Conservation (phyloP, 2,329 filamentous ascomycete genomes). For the Alternaria hordeiaustralica region DNA sequence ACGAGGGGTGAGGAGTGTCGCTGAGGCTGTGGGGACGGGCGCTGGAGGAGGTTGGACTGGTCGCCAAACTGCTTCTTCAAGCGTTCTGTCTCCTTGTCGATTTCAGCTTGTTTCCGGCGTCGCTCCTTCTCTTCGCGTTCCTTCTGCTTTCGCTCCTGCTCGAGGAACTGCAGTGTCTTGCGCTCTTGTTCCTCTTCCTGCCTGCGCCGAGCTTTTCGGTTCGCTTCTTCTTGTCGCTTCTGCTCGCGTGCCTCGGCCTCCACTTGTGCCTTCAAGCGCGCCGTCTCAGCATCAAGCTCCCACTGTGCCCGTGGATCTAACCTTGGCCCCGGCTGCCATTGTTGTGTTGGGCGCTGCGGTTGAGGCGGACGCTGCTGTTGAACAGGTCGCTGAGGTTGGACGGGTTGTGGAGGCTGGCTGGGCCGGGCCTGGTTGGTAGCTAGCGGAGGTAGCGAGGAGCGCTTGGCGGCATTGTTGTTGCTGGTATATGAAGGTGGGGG, state of each 20-base stretch:
- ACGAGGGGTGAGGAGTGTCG: constrained; percentile 31
- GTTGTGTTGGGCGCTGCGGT: constrained; percentile 14
- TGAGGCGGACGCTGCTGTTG: constrained; percentile 3
- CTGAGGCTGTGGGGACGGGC: constrained; percentile 24
- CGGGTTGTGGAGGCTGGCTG: constrained; percentile 7
- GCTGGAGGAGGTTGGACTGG: constrained; percentile 37
- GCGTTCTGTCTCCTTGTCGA: constrained; percentile 77
- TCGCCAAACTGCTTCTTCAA: constrained; percentile 71
- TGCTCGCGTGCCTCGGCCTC: constrained; percentile 54
- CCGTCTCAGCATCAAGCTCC: constrained; percentile 60
- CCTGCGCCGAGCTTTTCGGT: constrained; percentile 62
- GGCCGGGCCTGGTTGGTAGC: constrained; percentile 30
- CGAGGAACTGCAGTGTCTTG: constrained; percentile 42
- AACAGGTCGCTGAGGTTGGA: constrained; percentile 9
- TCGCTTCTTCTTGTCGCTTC: constrained; percentile 52
- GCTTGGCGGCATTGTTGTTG: constrained; percentile 28
- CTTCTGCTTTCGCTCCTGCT: constrained; percentile 61
- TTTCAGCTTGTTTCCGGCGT: constrained; percentile 58
- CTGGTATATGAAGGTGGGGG: constrained; percentile 22
- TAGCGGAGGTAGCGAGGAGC: constrained; percentile 38
- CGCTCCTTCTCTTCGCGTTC: constrained; percentile 70
- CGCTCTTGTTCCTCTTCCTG: constrained; percentile 64
- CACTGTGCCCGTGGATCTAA: constrained; percentile 60
- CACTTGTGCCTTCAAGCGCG: constrained; percentile 53
- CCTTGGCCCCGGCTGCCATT: constrained; percentile 24